Evolutionary conservation across 441 rosid genomes (phyloP).

Genomic region (Populus hybrid): DNA sequence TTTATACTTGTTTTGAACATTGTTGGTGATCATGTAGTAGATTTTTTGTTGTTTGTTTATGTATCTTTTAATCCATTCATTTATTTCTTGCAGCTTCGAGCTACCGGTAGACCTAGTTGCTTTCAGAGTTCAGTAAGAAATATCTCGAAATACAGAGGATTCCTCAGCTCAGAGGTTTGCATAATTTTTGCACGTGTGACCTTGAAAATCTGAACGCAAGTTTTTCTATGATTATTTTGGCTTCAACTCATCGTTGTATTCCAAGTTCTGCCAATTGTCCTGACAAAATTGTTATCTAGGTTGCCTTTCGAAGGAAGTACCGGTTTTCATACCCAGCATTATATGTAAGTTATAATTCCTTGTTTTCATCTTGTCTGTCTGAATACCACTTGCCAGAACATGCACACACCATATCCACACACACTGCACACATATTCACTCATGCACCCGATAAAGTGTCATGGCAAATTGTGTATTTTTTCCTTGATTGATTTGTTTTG

Average conservation of each 20-base stretch:
- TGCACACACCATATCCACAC: neutral
- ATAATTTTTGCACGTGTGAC: neutral
- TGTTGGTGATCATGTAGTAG: neutral
- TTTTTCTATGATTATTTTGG: neutral
- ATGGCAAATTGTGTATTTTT: neutral
- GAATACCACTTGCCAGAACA: neutral
- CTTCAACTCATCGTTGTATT: neutral
- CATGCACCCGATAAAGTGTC: neutral
- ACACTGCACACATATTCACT: neutral
- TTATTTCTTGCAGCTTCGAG: conserved; percentile 34
- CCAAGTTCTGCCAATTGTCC: neutral
- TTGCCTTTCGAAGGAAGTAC: conserved; percentile 34
- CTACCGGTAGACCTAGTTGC: conserved; percentile 28
- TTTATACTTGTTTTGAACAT: neutral
- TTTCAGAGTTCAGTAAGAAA: conserved; percentile 35
- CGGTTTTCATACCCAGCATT: conserved; percentile 34
- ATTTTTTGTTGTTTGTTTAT: neutral
- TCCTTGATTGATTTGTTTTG: neutral
- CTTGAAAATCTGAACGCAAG: neutral
- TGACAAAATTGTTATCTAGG: conserved; percentile 32
- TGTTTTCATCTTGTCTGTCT: conserved; percentile 1
- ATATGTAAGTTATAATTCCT: conserved; percentile 39
- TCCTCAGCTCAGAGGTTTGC: conserved; percentile 54
- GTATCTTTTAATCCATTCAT: neutral
- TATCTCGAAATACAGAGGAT: conserved; percentile 38